These are phyloP conservation scores for Podospora appendiculata DNA, from an alignment of 495 filamentous ascomycete genomes.

Conservation along the genomic window DNA sequence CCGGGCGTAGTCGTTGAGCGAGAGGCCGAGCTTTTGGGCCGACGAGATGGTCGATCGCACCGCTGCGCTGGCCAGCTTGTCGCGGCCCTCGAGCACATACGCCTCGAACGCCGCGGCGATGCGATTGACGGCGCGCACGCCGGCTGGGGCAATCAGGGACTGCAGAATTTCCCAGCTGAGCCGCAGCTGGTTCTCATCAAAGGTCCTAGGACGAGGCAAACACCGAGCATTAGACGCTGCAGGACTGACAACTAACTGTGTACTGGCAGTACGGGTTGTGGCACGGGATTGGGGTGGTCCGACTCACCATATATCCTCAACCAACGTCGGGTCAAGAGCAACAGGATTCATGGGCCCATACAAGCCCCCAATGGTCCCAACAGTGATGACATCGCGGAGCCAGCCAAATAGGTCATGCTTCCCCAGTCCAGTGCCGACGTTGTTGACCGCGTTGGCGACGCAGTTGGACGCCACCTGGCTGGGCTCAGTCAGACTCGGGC, in stretches of 20 bases:
- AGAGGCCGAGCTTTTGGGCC: background rate
- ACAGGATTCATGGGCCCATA: background rate
- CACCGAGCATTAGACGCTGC: background rate
- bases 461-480: background rate
- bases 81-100: background rate
- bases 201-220: background rate
- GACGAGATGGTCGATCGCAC: background rate
- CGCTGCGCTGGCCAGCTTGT: background rate
- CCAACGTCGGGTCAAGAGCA: background rate
- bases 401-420: background rate
- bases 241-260: background rate
- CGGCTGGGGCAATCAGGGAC: background rate
- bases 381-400: background rate
- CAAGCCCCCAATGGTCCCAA: background rate
- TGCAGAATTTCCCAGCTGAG: background rate
- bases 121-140: background rate
- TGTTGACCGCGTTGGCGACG: background rate
- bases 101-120: background rate
- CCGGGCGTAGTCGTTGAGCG: background rate
- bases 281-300: too few relatives aligned
- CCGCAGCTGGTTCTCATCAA: slow-evolving; percentile 1
- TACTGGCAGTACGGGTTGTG: too few relatives aligned
- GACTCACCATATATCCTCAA: background rate
- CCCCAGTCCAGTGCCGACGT: background rate
- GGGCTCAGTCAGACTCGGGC: background rate